Conservation (phyloP, 495 filamentous ascomycete species). For the Penicillium egyptiacum region DNA sequence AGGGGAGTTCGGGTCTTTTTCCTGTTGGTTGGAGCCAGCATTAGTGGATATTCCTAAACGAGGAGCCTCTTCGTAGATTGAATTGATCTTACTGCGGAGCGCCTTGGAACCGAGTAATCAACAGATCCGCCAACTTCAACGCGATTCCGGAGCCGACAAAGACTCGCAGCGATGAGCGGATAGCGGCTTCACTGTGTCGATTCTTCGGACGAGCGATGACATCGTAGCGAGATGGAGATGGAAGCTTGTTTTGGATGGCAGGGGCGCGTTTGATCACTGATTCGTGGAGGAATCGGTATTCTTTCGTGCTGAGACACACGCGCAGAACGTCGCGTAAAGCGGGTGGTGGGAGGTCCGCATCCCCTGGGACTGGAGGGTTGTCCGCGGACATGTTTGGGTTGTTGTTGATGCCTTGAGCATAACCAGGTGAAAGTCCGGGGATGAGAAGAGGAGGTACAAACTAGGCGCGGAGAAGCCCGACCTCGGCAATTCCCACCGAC, state of each 20-base stretch:
- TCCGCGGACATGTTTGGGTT: conserved; percentile 20
- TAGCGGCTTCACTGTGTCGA: conserved; percentile 76
- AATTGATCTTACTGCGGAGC: conserved; percentile 27
- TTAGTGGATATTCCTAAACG: not conserved
- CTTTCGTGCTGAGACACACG: conserved; percentile 78
- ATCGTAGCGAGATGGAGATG: conserved; percentile 55
- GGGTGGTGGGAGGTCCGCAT: conserved; percentile 25
- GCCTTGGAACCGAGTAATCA: conserved; percentile 50
- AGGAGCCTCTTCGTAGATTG: not conserved
- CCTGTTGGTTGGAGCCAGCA: conserved; percentile 19
- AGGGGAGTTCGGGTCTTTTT: conserved; percentile 51
- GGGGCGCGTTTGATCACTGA: conserved; percentile 69
- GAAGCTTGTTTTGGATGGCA: conserved; percentile 58
- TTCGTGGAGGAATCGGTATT: conserved; percentile 79
- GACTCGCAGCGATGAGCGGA: conserved; percentile 72
- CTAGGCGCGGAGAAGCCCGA: conserved; percentile 6
- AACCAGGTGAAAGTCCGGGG: conserved; percentile 1
- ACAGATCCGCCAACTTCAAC: conserved; percentile 66
- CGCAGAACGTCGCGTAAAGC: conserved; percentile 70
- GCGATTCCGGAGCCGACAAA: conserved; percentile 68
- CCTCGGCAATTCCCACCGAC: conserved; percentile 6
- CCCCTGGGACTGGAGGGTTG: conserved; percentile 11
- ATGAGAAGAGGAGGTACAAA: conserved; percentile 8
- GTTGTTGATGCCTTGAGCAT: conserved; percentile 2
- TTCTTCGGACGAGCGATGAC: conserved; percentile 53